Evolutionary conservation across 306 rosid genomes (phyloP).

Genomic region (Cyamopsis tetragonoloba): DNA sequence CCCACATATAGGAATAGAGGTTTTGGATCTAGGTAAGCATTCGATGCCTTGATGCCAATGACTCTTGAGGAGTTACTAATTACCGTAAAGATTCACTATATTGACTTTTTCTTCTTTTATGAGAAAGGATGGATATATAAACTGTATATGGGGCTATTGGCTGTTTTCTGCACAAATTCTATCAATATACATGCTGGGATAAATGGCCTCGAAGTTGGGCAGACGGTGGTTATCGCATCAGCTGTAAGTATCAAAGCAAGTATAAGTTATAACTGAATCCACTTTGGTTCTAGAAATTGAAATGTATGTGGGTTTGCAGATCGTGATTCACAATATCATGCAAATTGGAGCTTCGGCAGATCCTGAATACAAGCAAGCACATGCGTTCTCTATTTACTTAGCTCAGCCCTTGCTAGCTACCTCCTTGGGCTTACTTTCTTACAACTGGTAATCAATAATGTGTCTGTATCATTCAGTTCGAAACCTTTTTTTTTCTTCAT

Average conservation of each 20-base stretch:
- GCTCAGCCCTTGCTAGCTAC: conserved; percentile 82
- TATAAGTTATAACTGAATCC: conserved; percentile 7
- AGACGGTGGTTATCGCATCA: conserved; percentile 73
- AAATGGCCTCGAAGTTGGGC: conserved; percentile 92
- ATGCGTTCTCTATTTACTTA: conserved; percentile 75
- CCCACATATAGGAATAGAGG: conserved; percentile 61
- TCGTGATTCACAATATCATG: conserved; percentile 73
- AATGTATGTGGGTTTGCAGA: conserved; percentile 44
- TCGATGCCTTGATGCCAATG: conserved; percentile 21
- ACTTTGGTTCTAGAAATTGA: conserved; percentile 20
- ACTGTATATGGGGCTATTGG: conserved; percentile 91
- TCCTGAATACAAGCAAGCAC: conserved; percentile 78
- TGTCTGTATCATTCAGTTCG: background rate
- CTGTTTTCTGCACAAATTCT: conserved; percentile 95
- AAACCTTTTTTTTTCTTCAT: conserved; percentile 2
- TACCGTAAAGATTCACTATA: background rate
- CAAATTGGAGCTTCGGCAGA: conserved; percentile 78
- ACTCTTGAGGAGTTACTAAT: conserved; percentile 5
- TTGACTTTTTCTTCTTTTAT: background rate
- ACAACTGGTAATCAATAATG: conserved; percentile 54
- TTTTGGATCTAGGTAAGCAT: conserved; percentile 82
- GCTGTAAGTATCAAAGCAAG: conserved; percentile 55
- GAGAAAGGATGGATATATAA: conserved; percentile 85
- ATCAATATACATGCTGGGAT: conserved; percentile 92
- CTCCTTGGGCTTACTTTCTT: conserved; percentile 67